Evolutionary conservation across 768 basidiomycete genomes (phyloP).

Genomic region (Rhizopogon roseolus): DNA sequence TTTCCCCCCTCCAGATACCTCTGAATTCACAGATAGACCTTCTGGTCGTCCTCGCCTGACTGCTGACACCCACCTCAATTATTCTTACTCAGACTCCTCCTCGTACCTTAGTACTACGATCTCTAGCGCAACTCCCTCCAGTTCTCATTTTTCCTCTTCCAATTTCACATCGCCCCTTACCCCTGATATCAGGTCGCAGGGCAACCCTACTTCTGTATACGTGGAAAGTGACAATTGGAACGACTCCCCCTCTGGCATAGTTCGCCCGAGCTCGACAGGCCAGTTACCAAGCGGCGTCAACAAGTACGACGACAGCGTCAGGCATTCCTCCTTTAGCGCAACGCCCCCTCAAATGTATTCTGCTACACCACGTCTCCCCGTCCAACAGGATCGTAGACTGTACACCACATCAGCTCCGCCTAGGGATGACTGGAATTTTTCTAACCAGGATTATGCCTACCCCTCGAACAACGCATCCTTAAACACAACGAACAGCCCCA

Average conservation of each 20-base stretch:
- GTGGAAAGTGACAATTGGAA: conserved; percentile 55
- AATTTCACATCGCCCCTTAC: conserved; percentile 42
- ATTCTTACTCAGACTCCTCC: conserved; percentile 38
- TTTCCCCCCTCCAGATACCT: conserved; percentile 47
- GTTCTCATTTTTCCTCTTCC: conserved; percentile 43
- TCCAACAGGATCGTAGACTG: conserved; percentile 62
- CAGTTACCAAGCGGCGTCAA: conserved; percentile 46
- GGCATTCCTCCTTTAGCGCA: conserved; percentile 64
- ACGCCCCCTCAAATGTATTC: conserved; percentile 58
- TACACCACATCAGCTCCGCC: conserved; percentile 34
- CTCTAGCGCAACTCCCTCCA: conserved; percentile 49
- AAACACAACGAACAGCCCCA: conserved; percentile 27
- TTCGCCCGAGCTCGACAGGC: conserved; percentile 64
- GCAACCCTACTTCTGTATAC: conserved; percentile 37
- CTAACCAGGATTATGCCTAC: conserved; percentile 53
- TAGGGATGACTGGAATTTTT: conserved; percentile 71
- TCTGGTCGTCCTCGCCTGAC: conserved; percentile 43
- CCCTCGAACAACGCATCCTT: conserved; percentile 22
- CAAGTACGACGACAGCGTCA: conserved; percentile 69
- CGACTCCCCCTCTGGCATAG: conserved; percentile 48
- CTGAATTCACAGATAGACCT: conserved; percentile 30
- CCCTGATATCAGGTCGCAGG: conserved; percentile 43
- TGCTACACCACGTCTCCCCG: conserved; percentile 67
- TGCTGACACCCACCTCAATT: conserved; percentile 41
- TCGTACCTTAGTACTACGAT: conserved; percentile 45